phyloP scores from a whole-genome alignment of 1,284 basidiomycete genomes.

The Omphalotus olearius region DNA sequence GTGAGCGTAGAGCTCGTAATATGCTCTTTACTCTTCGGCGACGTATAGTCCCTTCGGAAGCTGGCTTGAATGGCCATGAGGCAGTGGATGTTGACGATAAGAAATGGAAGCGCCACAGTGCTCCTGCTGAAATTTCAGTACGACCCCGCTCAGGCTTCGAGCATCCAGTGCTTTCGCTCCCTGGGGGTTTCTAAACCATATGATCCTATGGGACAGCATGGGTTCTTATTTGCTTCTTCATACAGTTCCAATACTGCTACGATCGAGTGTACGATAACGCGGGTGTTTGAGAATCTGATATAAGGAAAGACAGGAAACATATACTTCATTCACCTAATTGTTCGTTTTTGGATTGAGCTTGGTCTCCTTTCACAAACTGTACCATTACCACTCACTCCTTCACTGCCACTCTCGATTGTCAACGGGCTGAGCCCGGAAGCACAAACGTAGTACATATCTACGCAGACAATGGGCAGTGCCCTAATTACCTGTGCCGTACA shows the following conservation, averaged over 20 bases:
- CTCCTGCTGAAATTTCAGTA: conserved; percentile 41
- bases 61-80: conserved; percentile 16
- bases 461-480: too few species aligned
- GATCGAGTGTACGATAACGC: background rate
- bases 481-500: too few species aligned
- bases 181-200: conserved; percentile 38
- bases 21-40: conserved; percentile 63
- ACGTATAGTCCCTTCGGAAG: conserved; percentile 38
- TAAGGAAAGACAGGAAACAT: too few species aligned
- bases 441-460: too few species aligned
- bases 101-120: conserved; percentile 43
- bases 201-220: background rate
- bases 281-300: too few species aligned
- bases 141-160: conserved; percentile 39
- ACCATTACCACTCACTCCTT: background rate
- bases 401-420: too few species aligned
- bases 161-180: conserved; percentile 40
- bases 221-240: conserved; percentile 8
- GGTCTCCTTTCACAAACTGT: background rate
- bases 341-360: background rate
- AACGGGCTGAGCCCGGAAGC: too few species aligned
- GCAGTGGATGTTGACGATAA: conserved; percentile 26
- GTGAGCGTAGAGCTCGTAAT: conserved; percentile 49
- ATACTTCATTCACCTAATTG: too few species aligned
- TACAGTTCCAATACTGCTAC: background rate